Base-by-base conservation (phyloP, 768 basidiomycete species). In the Russula virescens region DNA sequence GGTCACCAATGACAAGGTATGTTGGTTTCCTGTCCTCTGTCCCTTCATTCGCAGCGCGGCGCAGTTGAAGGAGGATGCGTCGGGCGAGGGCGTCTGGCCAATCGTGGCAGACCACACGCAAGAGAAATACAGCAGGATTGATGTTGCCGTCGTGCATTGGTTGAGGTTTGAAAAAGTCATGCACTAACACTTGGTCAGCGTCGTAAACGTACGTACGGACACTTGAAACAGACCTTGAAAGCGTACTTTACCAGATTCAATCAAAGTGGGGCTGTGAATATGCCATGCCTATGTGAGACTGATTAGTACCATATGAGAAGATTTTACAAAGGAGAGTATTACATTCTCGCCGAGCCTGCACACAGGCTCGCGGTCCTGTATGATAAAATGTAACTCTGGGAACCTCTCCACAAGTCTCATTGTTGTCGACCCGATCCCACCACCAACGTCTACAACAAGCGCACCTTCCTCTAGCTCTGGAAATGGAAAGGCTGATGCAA, bases 131-230 rank as follows among this genome's bases (percentile, higher is more conserved):
- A 0, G 86, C 80, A 8, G 62, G 86, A 77, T 56, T 81, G 71
- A 55, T 77, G 69, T 46, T 34, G 18, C 14, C 58, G 7, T 55
- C 58, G 57, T 31, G 52, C 47, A 2, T 2, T 13, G 61, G 61
- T 51, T 91, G 89, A 0, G 83, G 80, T 5, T 77, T 80, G 71
- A 91, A 91, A 70, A 91, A 91, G 73, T 91, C 87, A 68, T 91
- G 89, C 1, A 80, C 87, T 84, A 55, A 43, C 49, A 43, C 16
- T 55, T 16, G 3, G 49, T 52, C 45, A 62, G 50, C 31, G 23
- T 51, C 45, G 35, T 55, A 28, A 43, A 45, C 25, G n/a, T 16
- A 43, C 38, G 16, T 53, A 25, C 35, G 46, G 38, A 7, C 23
- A 8, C 61, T 19, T 63, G 60, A 45, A 61, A 28, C 59, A 55